phyloP scores from a whole-genome alignment of 2,329 filamentous ascomycete genomes.

The Pseudogymnoascus sp. region DNA sequence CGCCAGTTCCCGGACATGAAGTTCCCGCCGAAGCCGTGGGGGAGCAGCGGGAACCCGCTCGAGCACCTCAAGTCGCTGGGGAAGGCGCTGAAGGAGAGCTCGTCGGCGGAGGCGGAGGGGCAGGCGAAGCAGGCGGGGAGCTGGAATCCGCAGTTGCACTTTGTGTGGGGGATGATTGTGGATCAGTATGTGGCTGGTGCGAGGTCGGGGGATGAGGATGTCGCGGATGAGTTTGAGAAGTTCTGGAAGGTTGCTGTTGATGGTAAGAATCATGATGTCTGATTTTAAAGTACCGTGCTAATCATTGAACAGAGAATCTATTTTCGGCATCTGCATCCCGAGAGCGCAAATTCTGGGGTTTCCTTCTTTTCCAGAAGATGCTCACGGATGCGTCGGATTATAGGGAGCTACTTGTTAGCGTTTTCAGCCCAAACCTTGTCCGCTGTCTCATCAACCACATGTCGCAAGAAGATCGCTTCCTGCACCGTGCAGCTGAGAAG shows the following conservation, averaged over 20 bases:
- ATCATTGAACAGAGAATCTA: conserved; percentile 54
- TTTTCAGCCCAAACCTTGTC: conserved; percentile 81
- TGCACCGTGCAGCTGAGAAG: conserved; percentile 71
- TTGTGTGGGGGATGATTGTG: conserved; percentile 81
- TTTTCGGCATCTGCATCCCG: conserved; percentile 77
- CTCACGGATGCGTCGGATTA: conserved; percentile 46
- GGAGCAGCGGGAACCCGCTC: conserved; percentile 59
- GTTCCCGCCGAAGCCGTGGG: conserved; percentile 64
- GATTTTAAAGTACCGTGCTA: conserved; percentile 7
- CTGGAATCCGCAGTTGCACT: conserved; percentile 74
- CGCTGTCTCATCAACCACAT: conserved; percentile 77
- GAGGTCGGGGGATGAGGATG: conserved; percentile 23
- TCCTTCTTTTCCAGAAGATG: conserved; percentile 76
- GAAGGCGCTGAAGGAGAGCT: conserved; percentile 70
- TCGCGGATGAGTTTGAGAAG: conserved; percentile 48
- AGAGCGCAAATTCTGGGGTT: conserved; percentile 85
- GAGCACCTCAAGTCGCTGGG: conserved; percentile 62
- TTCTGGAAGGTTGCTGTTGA: conserved; percentile 88
- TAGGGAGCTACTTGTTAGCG: conserved; percentile 40
- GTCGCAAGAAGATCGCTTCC: conserved; percentile 65
- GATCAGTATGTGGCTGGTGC: conserved; percentile 37
- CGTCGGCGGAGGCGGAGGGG: conserved; percentile 40
- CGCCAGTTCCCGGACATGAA: conserved; percentile 56
- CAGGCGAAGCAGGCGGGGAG: conserved; percentile 49
- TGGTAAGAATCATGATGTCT: conserved; percentile 44